Conservation (phyloP, 176 grass and related monocot species). For the Aegilops longissima region DNA sequence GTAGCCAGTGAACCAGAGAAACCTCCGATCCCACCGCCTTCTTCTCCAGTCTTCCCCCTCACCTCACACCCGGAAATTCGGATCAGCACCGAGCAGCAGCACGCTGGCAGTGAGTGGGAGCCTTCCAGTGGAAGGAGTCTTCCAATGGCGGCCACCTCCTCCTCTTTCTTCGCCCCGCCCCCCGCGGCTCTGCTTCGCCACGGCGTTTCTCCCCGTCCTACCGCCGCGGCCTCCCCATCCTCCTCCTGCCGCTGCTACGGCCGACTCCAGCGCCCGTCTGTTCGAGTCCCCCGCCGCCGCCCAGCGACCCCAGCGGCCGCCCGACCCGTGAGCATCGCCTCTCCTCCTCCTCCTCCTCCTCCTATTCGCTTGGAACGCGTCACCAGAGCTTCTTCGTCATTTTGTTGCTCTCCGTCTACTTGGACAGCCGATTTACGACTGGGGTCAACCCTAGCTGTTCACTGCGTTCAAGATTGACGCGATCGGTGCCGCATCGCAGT, state of each 20-base stretch:
- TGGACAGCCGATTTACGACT: not conserved
- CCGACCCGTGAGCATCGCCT: slow-evolving; percentile 10
- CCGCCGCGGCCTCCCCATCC: not conserved
- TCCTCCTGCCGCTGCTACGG: not conserved
- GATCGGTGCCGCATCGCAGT: not conserved
- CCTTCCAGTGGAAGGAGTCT: not conserved
- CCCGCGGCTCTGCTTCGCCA: not conserved
- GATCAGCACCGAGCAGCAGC: not conserved
- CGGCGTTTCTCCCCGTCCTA: not conserved
- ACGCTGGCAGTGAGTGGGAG: not conserved
- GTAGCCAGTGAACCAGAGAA: not conserved
- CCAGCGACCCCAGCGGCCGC: not conserved
- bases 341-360: not conserved
- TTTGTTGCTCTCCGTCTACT: not conserved
- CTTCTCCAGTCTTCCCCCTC: not conserved
- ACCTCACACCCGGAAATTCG: not conserved
- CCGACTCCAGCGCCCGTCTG: not conserved
- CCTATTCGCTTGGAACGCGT: not conserved
- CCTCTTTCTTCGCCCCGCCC: not conserved
- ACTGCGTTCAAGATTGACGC: not conserved
- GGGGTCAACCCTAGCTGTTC: not conserved
- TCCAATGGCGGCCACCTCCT: slow-evolving; percentile 33
- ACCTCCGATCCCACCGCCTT: not conserved
- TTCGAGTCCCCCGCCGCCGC: not conserved
- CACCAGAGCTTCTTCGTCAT: not conserved